Conservation (phyloP, 1,139 yeast genomes). For the Debaryomycetaceae sp. region DNA sequence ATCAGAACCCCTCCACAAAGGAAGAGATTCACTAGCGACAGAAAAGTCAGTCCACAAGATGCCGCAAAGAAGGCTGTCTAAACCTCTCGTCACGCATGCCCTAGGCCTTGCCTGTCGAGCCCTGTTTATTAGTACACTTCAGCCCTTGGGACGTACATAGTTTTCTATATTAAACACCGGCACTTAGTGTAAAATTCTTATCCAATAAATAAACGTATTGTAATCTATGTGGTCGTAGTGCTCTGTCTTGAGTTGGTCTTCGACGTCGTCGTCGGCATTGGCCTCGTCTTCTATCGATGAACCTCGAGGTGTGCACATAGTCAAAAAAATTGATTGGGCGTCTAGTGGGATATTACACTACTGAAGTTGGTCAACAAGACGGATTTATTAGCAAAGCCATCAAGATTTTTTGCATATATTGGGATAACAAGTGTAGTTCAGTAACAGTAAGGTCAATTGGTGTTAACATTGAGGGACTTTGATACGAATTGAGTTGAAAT, state of each 20-base stretch:
- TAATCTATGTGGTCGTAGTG: no score
- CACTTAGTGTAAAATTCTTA: neutral
- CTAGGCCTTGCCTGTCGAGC: slow-evolving; percentile 1
- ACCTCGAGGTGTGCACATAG: neutral
- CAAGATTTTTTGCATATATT: neutral
- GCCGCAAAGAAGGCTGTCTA: slow-evolving; percentile 88
- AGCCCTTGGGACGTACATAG: neutral
- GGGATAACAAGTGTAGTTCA: neutral
- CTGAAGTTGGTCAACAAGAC: neutral
- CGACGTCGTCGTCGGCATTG: neutral
- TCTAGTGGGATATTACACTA: neutral
- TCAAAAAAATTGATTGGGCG: neutral
- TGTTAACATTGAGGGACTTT: neutral
- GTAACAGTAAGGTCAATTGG: neutral
- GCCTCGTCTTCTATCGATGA: neutral
- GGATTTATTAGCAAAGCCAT: neutral
- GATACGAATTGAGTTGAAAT: neutral
- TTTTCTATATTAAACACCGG: neutral
- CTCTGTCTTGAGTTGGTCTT: no score
- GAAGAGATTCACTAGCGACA: slow-evolving; percentile 96
- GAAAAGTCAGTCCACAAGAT: slow-evolving; percentile 94
- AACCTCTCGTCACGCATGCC: slow-evolving; percentile 4
- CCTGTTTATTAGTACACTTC: neutral
- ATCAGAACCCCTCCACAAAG: slow-evolving; percentile 99
- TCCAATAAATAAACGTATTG: neutral